Evolutionary conservation across 306 rosid genomes (phyloP), one percentile per base, ranked within the genome.

Genomic region (Vicia faba): DNA sequence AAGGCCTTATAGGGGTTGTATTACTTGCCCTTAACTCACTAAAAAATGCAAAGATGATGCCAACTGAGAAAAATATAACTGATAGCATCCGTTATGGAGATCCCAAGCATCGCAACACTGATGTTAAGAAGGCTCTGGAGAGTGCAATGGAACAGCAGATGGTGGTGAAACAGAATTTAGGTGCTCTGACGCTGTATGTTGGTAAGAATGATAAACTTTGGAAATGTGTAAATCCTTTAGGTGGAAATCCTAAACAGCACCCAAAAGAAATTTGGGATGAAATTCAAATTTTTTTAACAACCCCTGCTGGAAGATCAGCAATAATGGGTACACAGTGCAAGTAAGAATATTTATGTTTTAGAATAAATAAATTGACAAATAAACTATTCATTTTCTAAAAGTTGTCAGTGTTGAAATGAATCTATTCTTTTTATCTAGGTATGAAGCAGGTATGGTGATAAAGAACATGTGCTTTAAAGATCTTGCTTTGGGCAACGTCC

Each of bases 71-170:
- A 48, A 89, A 89, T 81, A 89, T 92, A 69, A 64, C 78, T 49
- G 92, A 85, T 45, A 87, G 91, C 95, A 85, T 92, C 69, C 90
- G 82, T 43, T 87, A 65, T 75, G 96, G 98, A 80, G 92, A 89
- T 83, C 84, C 83, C 33, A 92, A 83, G 80, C 89, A 89, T 76
- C 81, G 95, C 61, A 78, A 65, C 71, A 81, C 91, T 13, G 95
- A 92, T 78, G 89, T 92, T 72, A 92, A 69, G 85, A 84, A 82
- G 75, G 98, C 98, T 33, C 75, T 92, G 77, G 92, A 89, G 63
- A 71, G 83, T 76, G 92, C 96, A 53, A 68, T 89, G 49, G 92
- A 82, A 68, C 91, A 85, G 74, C 81, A 85, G 73, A 85, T 92
- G 98, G 83, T 92, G 65, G 82, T 84, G 82, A 85, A 81, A 79